Conservation (phyloP, 495 filamentous ascomycete genomes). For the Trichoderma erinaceum region DNA sequence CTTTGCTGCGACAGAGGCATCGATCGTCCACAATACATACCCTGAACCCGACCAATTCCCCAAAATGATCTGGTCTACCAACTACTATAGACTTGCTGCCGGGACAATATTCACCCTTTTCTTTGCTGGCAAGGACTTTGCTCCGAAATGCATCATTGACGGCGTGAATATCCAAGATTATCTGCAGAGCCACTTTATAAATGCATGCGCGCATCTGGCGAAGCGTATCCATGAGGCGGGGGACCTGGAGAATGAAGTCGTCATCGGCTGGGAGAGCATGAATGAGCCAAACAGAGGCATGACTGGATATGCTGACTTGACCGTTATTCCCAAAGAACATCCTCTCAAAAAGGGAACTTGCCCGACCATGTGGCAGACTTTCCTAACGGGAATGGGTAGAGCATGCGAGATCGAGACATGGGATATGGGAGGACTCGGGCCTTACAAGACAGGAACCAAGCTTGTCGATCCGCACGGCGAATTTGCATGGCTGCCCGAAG, state of each 20-base stretch:
- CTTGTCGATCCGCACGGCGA: constrained; percentile 87
- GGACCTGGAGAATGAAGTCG: constrained; percentile 76
- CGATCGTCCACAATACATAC: constrained; percentile 90
- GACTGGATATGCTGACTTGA: constrained; percentile 78
- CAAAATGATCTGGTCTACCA: constrained; percentile 99
- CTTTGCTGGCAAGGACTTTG: constrained; percentile 87
- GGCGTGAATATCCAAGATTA: constrained; percentile 96
- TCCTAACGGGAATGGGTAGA: constrained; percentile 80
- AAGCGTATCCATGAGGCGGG: constrained; percentile 83
- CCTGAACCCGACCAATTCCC: constrained; percentile 82
- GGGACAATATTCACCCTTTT: constrained; percentile 93
- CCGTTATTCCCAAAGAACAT: constrained; percentile 76
- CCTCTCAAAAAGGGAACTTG: constrained; percentile 89
- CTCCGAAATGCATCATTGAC: constrained; percentile 92
- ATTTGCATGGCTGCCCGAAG: constrained; percentile 71
- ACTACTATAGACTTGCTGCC: constrained; percentile 82
- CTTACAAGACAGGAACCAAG: constrained; percentile 75
- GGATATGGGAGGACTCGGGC: constrained; percentile 89
- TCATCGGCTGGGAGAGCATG: constrained; percentile 92
- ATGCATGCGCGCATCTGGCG: constrained; percentile 73
- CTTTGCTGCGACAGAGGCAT: constrained; percentile 83
- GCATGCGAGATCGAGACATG: constrained; percentile 85
- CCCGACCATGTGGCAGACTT: constrained; percentile 91
- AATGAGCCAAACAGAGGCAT: constrained; percentile 93
- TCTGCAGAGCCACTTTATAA: constrained; percentile 79